Conservation (phyloP, 192 early-diverging fungal genomes). For the Coemansia sp. region DNA sequence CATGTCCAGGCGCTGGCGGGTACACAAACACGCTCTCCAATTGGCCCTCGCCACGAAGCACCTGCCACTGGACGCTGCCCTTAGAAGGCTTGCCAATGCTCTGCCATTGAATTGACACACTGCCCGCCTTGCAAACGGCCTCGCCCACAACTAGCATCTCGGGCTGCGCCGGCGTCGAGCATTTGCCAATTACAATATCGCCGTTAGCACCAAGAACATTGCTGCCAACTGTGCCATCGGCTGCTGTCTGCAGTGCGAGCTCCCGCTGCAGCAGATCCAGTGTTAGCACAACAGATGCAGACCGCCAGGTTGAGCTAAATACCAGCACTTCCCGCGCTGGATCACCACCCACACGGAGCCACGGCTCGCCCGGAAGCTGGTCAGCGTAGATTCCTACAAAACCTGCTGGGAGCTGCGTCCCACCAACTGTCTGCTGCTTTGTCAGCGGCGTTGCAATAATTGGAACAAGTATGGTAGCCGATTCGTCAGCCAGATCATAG, state of each 20-base stretch:
- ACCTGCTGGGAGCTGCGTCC: constrained; percentile 34
- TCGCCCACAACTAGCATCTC: constrained; percentile 43
- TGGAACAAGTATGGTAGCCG: constrained; percentile 22
- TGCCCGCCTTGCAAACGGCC: neutral
- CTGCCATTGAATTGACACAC: constrained; percentile 15
- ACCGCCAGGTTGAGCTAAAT: constrained; percentile 46
- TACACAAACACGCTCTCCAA: constrained; percentile 41
- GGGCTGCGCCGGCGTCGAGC: constrained; percentile 59
- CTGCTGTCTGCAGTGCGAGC: constrained; percentile 57
- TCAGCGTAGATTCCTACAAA: constrained; percentile 74
- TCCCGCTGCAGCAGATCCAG: constrained; percentile 52
- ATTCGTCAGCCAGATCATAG: constrained; percentile 28
- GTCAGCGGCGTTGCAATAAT: constrained; percentile 17
- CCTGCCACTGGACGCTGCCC: constrained; percentile 13
- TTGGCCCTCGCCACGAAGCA: constrained; percentile 7
- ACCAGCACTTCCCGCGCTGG: constrained; percentile 20
- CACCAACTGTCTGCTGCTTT: constrained; percentile 11
- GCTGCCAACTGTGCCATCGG: constrained; percentile 49
- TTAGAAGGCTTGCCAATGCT: neutral
- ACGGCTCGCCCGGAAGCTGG: constrained; percentile 49
- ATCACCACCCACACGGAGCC: constrained; percentile 15
- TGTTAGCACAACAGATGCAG: constrained; percentile 35
- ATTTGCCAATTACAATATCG: constrained; percentile 48
- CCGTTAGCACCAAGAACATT: constrained; percentile 49
- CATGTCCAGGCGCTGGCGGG: constrained; percentile 13